These are phyloP conservation scores for Aphanomyces stellatus DNA, from an alignment of 352 stramenopile genomes.

Conservation along the genomic window DNA sequence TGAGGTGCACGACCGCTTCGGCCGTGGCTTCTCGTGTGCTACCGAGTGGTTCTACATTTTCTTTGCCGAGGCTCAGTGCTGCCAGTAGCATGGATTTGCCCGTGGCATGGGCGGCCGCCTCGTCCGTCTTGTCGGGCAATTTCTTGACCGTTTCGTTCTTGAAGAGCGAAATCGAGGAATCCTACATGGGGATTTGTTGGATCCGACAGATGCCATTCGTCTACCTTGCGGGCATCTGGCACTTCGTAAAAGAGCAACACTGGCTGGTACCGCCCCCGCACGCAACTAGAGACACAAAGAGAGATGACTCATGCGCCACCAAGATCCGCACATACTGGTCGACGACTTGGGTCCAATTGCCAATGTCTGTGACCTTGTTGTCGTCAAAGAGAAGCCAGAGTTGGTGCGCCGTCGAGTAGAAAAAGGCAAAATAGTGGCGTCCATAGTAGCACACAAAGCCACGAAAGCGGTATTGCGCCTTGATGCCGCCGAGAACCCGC, in stretches of 20 bases:
- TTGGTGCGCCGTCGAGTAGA: constrained; percentile 79
- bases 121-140: neutral
- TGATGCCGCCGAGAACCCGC: constrained; percentile 41
- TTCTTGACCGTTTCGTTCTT: neutral
- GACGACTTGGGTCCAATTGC: constrained; percentile 66
- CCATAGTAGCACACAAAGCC: constrained; percentile 84
- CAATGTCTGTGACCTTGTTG: constrained; percentile 65
- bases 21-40: no score
- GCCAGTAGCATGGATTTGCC: neutral
- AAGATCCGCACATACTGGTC: constrained; percentile 27
- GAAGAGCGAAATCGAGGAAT: constrained; percentile 50
- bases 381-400: constrained; percentile 84
- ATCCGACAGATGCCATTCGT: neutral
- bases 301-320: neutral
- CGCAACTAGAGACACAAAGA: constrained; percentile 5
- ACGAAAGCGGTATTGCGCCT: constrained; percentile 65
- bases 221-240: constrained; percentile 54
- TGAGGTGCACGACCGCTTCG: constrained; percentile 21
- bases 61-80: neutral
- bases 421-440: constrained; percentile 71
- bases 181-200: constrained; percentile 13
- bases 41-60: no score
- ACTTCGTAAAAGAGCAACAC: constrained; percentile 81
- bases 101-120: neutral
- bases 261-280: constrained; percentile 75